Conservation (phyloP, 1,284 basidiomycete genomes). For the Exobasidium cylindrosporum region DNA sequence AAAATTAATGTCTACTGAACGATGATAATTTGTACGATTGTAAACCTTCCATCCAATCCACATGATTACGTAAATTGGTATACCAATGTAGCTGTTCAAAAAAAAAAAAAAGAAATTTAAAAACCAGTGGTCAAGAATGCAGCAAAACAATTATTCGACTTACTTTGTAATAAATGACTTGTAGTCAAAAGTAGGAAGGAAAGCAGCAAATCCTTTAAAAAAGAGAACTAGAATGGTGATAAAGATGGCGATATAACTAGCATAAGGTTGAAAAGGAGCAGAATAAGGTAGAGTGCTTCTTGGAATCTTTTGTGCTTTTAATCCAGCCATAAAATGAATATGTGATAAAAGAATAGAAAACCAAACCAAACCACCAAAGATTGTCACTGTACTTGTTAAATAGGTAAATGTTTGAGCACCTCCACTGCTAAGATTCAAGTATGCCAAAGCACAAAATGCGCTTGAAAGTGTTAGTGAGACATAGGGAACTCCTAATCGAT, state of each 20-base stretch:
- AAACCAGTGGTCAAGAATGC: too few relatives aligned
- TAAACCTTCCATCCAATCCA: slow-evolving; percentile 44
- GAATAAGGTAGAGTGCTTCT: slow-evolving; percentile 64
- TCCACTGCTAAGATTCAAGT: slow-evolving; percentile 3
- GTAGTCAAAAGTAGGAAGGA: slow-evolving; percentile 74
- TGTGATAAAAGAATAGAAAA: slow-evolving; percentile 71
- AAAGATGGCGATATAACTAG: slow-evolving; percentile 63
- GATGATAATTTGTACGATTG: slow-evolving; percentile 29
- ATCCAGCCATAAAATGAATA: slow-evolving; percentile 72
- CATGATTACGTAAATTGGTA: slow-evolving; percentile 38
- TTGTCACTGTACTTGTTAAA: slow-evolving; percentile 26
- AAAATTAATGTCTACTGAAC: slow-evolving; percentile 38
- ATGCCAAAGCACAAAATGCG: slow-evolving; percentile 11
- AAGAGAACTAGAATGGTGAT: slow-evolving; percentile 66
- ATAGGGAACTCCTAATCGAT: slow-evolving; percentile 19
- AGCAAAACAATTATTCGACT: too few relatives aligned
- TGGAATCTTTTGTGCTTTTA: slow-evolving; percentile 71
- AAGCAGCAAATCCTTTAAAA: slow-evolving; percentile 60
- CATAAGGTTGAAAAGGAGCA: slow-evolving; percentile 34
- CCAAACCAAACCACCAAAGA: slow-evolving; percentile 60
- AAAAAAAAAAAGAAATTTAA: too few relatives aligned
- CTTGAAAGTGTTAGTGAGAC: slow-evolving; percentile 57
- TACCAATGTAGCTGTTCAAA: slow-evolving; percentile 31
- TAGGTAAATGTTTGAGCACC: slow-evolving; percentile 58
- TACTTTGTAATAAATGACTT: slow-evolving; percentile 61